These are phyloP conservation scores for Boletus coccyginus DNA, from an alignment of 768 basidiomycete species.

Conservation along the genomic window DNA sequence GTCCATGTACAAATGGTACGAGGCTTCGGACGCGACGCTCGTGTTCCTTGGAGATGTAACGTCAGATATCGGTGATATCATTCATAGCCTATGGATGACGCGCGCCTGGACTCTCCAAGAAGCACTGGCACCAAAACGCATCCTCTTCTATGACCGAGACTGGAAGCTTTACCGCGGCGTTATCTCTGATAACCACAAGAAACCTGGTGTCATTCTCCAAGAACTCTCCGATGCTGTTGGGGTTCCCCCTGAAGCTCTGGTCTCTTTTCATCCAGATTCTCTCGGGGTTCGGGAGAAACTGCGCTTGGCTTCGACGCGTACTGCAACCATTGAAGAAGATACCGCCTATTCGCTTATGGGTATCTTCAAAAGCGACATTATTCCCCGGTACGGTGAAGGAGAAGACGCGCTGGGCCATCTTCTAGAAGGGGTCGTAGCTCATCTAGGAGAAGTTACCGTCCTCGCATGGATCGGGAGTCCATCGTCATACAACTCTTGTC, in stretches of 20 bases:
- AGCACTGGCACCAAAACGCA: not conserved
- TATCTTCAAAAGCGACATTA: not conserved
- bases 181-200: not conserved
- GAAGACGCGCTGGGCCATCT: not conserved
- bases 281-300: not conserved
- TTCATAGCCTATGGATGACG: not conserved
- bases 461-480: not conserved
- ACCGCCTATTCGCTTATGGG: not conserved
- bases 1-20: slow-evolving; percentile 1
- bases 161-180: not conserved
- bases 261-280: not conserved
- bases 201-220: not conserved
- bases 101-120: not conserved
- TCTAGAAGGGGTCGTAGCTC: not conserved
- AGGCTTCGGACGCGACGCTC: not conserved
- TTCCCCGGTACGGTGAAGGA: not conserved
- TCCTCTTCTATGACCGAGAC: not conserved
- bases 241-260: not conserved
- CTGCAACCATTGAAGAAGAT: not conserved
- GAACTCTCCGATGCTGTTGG: not conserved
- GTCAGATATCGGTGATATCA: not conserved
- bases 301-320: not conserved
- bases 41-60: not conserved
- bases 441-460: not conserved
- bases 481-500: not conserved